Conservation (phyloP, 208 protist genomes). For the Acanthamoeba healyi region DNA sequence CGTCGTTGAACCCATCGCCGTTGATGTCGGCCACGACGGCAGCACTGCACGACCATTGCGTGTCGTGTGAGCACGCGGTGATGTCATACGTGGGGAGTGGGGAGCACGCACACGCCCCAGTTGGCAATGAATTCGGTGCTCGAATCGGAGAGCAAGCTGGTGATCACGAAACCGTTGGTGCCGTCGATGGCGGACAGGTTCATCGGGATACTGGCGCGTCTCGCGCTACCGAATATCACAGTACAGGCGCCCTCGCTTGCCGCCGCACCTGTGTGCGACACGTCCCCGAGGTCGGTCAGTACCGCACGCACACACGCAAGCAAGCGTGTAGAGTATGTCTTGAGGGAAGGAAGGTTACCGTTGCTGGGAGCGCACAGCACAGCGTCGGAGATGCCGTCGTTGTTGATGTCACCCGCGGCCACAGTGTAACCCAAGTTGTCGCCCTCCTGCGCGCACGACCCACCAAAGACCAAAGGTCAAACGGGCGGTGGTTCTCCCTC, state of each 20-base stretch:
- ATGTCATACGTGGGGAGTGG: neutral
- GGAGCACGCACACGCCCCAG: neutral
- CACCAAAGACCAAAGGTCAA: too few species aligned
- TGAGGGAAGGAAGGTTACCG: neutral
- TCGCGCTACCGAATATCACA: neutral
- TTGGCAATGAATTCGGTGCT: neutral
- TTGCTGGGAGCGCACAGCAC: neutral
- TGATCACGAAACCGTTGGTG: neutral
- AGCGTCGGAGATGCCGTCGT: constrained; percentile 1
- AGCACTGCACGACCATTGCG: neutral
- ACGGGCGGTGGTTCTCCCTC: too few species aligned
- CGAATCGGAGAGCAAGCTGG: neutral
- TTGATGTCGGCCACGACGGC: neutral
- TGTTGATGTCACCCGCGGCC: constrained; percentile 18
- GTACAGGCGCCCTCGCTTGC: neutral
- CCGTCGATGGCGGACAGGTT: neutral
- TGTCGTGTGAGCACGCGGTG: neutral
- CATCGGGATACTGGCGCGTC: neutral
- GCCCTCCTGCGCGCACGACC: too few species aligned
- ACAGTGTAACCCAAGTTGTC: neutral
- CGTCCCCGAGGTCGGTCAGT: too few species aligned
- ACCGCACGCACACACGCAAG: too few species aligned
- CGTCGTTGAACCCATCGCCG: neutral
- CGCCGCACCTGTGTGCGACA: too few species aligned
- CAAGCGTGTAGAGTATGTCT: too few species aligned